Evolutionary conservation across 2,329 filamentous ascomycete genomes (phyloP), one percentile per base, ranked within the genome.

Genomic region (Paecilomyces variotii): DNA sequence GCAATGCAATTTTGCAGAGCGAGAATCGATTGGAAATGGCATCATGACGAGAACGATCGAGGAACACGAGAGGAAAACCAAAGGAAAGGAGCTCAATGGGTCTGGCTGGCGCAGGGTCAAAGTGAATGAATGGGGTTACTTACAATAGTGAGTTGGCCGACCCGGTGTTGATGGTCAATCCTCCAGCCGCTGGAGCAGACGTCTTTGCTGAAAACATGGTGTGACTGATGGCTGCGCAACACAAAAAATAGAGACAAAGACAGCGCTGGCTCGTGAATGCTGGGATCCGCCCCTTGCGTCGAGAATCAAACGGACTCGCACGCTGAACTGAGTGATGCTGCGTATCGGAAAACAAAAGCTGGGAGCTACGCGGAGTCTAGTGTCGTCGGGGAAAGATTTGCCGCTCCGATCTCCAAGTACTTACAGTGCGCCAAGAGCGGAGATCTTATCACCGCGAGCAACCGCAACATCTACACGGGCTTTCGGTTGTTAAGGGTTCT

Each of bases 101-200:
- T 26, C 25, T 25, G 25, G 25, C 1, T 26, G 14, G 27, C 19
- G 50, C 27, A 28, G 25, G 25, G 30, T 10, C 25, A 11, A 3
- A 28, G 25, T 45, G 39, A 45, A 52, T 25, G 50, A 34, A 30
- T 30, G 32, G 39, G 35, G 54, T 45, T 12, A 73, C 78, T 71
- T 71, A 80, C 79, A 80, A 80, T 53, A 79, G 70, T 56, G 76
- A 75, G 68, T 78, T 78, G 55, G 72, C 70, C 26, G 74, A 72
- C 61, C 76, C 77, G 24, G 82, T 84, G 65, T 84, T 84, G 65
- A 84, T 78, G 60, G 77, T 80, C 67, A 84, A 72, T 53, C 72
- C 72, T 39, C 69, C 68, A 25, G 71, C 55, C 26, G 70, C 63
- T 58, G 66, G 65, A 19, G 68, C 65, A 30, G 73, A 65, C 32